These are phyloP conservation scores for Neurospora crassa DNA, from an alignment of 2,329 filamentous ascomycete species.

Conservation along the genomic window DNA sequence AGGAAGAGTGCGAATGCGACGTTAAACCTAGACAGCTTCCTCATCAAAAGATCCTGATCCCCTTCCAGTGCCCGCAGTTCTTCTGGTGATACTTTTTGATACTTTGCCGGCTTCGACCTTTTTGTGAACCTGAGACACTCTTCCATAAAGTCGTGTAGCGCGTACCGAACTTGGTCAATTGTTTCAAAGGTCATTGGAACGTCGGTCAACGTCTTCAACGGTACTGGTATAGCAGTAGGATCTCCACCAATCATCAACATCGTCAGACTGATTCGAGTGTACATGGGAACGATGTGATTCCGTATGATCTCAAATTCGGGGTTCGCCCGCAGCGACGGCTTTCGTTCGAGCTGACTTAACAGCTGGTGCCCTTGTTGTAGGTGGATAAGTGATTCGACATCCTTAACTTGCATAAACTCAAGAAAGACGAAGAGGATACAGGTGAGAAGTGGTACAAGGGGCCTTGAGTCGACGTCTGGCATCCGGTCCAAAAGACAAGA, in stretches of 20 bases:
- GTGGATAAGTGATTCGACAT: conserved; percentile 34
- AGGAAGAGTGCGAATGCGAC: conserved; percentile 24
- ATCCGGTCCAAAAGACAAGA: conserved; percentile 27
- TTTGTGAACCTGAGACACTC: conserved; percentile 28
- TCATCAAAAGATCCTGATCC: conserved; percentile 26
- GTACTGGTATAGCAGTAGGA: conserved; percentile 25
- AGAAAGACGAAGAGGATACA: conserved; percentile 42
- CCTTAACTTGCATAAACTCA: conserved; percentile 43
- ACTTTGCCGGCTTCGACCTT: conserved; percentile 19
- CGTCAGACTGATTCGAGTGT: conserved; percentile 31
- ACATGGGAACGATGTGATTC: conserved; percentile 33
- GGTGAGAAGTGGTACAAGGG: conserved; percentile 29
- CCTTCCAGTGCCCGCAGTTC: conserved; percentile 19
- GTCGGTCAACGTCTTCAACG: conserved; percentile 23
- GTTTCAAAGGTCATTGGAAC: conserved; percentile 26
- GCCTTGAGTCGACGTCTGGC: conserved; percentile 23
- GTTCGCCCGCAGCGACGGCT: conserved; percentile 16
- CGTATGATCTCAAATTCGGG: conserved; percentile 29
- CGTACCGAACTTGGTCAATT: conserved; percentile 21
- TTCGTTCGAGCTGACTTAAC: conserved; percentile 24
- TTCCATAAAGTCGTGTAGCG: conserved; percentile 31
- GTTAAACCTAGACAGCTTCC: conserved; percentile 21
- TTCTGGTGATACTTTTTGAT: conserved; percentile 18
- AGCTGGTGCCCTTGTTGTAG: conserved; percentile 34
- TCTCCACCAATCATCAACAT: conserved; percentile 31